Conservation (phyloP, 345 rosid genomes). For the Melaleuca alternifolia region DNA sequence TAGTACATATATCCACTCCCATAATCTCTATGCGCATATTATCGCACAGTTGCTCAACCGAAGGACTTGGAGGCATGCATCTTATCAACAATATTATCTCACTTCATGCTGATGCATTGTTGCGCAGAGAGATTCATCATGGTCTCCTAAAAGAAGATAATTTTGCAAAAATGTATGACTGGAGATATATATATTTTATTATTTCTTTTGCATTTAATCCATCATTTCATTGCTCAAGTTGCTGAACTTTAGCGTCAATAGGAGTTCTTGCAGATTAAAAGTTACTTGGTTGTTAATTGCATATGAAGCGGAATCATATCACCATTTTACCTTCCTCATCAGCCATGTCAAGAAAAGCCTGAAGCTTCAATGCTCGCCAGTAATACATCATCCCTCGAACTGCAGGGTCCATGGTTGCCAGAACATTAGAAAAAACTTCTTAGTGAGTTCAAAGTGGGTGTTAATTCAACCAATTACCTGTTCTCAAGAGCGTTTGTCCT, state of each 20-base stretch:
- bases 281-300: neutral
- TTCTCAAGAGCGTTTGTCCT: slow-evolving; percentile 92
- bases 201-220: neutral
- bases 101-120: neutral
- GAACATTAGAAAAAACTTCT: neutral
- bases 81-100: neutral
- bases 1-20: neutral
- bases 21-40: neutral
- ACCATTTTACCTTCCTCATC: slow-evolving; percentile 45
- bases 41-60: neutral
- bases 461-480: slow-evolving; percentile 41
- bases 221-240: neutral
- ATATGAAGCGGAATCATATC: neutral
- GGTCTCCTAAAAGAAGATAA: neutral
- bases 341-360: slow-evolving; percentile 99
- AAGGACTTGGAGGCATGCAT: neutral
- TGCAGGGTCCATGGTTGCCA: slow-evolving; percentile 18
- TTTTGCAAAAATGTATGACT: neutral
- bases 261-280: neutral
- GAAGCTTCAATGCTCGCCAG: slow-evolving; percentile 93
- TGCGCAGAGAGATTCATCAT: neutral
- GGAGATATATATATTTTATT: neutral
- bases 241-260: neutral
- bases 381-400: slow-evolving; percentile 99
- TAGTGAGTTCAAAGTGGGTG: neutral